phyloP scores from a whole-genome alignment of 2,329 filamentous ascomycete genomes.

The Domatiomyces catenatus region DNA sequence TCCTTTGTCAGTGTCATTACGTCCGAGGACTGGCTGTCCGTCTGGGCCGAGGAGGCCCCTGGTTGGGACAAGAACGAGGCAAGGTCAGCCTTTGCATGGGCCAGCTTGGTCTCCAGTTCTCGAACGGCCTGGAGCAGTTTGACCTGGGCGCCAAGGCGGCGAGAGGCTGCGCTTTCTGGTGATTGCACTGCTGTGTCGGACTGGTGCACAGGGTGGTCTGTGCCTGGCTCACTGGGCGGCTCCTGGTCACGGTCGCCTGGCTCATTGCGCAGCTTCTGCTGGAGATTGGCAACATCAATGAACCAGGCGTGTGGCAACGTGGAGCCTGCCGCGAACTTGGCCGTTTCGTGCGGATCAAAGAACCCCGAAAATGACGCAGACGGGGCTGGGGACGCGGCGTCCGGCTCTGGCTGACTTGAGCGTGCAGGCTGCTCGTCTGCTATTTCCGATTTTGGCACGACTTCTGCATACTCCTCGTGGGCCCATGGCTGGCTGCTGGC shows the following conservation, averaged over 20 bases:
- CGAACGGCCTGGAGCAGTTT: constrained; percentile 13
- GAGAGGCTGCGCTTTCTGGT: constrained; percentile 7
- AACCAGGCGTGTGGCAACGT: constrained; percentile 13
- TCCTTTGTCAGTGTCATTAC: constrained; percentile 23
- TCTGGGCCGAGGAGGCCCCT: background rate
- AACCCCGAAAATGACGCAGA: constrained; percentile 1
- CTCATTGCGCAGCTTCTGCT: constrained; percentile 3
- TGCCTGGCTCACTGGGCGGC: background rate
- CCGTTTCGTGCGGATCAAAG: constrained; percentile 9
- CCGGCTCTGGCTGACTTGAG: too few relatives aligned
- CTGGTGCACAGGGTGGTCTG: background rate
- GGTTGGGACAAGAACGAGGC: constrained; percentile 2
- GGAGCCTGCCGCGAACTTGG: constrained; percentile 10
- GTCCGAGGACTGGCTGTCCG: background rate
- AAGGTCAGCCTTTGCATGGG: constrained; percentile 12
- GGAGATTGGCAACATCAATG: constrained; percentile 9
- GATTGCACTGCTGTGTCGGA: background rate
- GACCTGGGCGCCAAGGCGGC: constrained; percentile 10
- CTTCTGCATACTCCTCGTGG: background rate
- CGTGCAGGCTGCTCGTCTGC: too few relatives aligned
- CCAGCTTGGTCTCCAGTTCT: constrained; percentile 16
- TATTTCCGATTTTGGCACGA: background rate
- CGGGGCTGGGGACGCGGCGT: too few relatives aligned
- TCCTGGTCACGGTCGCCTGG: constrained; percentile 1
- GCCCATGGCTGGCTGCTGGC: background rate